phyloP scores from a whole-genome alignment of 768 basidiomycete genomes.

The Amanita polypyramis region DNA sequence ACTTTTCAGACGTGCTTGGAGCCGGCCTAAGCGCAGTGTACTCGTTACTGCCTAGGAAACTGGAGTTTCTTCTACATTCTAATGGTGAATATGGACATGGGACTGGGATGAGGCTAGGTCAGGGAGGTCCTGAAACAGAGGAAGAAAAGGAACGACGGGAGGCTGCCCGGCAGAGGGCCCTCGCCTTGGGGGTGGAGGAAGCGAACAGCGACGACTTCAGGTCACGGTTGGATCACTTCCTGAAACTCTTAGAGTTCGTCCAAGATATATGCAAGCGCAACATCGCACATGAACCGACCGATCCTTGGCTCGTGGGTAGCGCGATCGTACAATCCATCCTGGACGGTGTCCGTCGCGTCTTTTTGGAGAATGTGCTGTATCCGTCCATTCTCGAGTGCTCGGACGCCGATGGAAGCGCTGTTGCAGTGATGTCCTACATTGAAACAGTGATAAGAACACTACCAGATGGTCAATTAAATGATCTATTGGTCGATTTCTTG shows the following conservation, averaged over 20 bases:
- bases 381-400: slow-evolving; percentile 92
- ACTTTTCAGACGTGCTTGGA: slow-evolving; percentile 94
- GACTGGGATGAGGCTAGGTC: slow-evolving; percentile 67
- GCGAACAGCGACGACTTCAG: slow-evolving; percentile 70
- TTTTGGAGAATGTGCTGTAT: slow-evolving; percentile 89
- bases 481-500: slow-evolving; percentile 68
- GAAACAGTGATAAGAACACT: slow-evolving; percentile 80
- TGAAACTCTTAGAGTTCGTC: slow-evolving; percentile 84
- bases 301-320: slow-evolving; percentile 59
- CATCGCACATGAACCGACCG: slow-evolving; percentile 33
- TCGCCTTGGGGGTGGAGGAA: slow-evolving; percentile 62
- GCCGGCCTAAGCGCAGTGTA: slow-evolving; percentile 92
- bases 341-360: slow-evolving; percentile 73
- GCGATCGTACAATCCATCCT: slow-evolving; percentile 81
- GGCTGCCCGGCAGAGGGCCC: slow-evolving; percentile 37
- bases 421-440: slow-evolving; percentile 93
- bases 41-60: slow-evolving; percentile 80
- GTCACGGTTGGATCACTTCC: slow-evolving; percentile 74
- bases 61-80: slow-evolving; percentile 50
- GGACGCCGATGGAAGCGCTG: slow-evolving; percentile 86
- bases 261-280: slow-evolving; percentile 81
- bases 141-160: slow-evolving; percentile 44
- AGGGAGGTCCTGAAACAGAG: slow-evolving; percentile 40
- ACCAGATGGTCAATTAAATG: slow-evolving; percentile 53
- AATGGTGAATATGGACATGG: slow-evolving; percentile 27